Conservation (phyloP, 345 rosid species). For the Eucalyptus leucophloia region DNA sequence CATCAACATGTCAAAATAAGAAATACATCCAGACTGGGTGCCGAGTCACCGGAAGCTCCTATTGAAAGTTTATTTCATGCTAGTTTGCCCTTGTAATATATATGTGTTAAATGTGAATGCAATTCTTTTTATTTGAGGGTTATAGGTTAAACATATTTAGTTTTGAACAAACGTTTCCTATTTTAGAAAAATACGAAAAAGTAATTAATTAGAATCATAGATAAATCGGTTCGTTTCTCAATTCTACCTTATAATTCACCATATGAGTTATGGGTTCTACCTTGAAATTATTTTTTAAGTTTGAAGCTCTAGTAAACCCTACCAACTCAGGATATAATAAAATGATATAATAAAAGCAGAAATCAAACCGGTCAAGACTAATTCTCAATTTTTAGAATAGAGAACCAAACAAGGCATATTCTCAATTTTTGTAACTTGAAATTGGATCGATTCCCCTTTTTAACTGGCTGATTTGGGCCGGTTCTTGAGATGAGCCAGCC, state of each 20-base stretch:
- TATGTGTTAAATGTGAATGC: too few relatives aligned
- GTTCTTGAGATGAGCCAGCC: not conserved
- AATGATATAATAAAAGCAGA: not conserved
- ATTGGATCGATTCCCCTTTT: not conserved
- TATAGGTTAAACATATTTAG: too few relatives aligned
- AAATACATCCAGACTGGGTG: accelerated
- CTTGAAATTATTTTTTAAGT: not conserved
- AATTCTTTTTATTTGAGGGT: too few relatives aligned
- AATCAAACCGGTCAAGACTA: accelerated
- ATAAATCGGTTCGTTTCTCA: not conserved
- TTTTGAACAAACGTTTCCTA: accelerated
- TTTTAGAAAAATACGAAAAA: not conserved
- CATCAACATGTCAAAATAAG: accelerated
- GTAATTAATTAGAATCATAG: accelerated
- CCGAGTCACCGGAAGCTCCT: accelerated
- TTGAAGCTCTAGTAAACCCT: accelerated
- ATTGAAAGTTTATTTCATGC: too few relatives aligned
- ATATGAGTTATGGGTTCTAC: not conserved
- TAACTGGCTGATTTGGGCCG: not conserved
- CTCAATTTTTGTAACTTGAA: not conserved
- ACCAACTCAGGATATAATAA: not conserved
- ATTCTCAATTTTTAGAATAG: not conserved
- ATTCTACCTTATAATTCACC: not conserved
- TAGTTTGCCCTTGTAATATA: too few relatives aligned
- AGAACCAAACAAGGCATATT: not conserved